phyloP scores from a whole-genome alignment of 805 yeast genomes.

The Teunomyces gatunensis region DNA sequence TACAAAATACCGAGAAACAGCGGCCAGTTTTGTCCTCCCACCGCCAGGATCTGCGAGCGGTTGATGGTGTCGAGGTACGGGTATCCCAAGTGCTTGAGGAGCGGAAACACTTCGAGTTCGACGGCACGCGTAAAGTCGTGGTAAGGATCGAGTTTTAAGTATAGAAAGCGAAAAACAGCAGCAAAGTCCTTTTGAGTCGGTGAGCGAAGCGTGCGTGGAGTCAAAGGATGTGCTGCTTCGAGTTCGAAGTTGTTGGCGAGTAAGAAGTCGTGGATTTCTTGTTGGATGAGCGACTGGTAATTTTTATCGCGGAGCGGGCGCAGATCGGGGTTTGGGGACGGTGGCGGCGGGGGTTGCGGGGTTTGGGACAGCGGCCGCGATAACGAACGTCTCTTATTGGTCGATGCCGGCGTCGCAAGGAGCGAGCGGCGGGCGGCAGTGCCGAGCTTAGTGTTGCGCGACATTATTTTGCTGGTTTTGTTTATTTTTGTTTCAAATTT shows the following conservation, averaged over 20 bases:
- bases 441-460: constrained; percentile 1
- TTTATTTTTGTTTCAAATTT: background rate
- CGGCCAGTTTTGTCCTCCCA: constrained; percentile 89
- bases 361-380: constrained; percentile 16
- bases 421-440: constrained; percentile 27
- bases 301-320: constrained; percentile 75
- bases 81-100: constrained; percentile 64
- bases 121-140: constrained; percentile 64
- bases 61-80: constrained; percentile 80
- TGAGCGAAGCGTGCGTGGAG: constrained; percentile 59
- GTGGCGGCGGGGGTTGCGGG: constrained; percentile 12
- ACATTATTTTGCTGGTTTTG: background rate
- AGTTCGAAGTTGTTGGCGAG: constrained; percentile 64
- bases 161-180: constrained; percentile 74
- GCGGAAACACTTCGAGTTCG: constrained; percentile 70
- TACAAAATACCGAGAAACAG: constrained; percentile 75
- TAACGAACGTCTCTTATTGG: constrained; percentile 20
- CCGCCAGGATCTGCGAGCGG: constrained; percentile 85
- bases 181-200: constrained; percentile 90
- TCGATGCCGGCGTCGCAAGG: constrained; percentile 34
- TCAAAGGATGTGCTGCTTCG: constrained; percentile 69
- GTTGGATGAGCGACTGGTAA: constrained; percentile 64
- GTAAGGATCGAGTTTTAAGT: constrained; percentile 75
- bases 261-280: constrained; percentile 66
- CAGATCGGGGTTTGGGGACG: constrained; percentile 46